Evolutionary conservation across 305 asterid species (phyloP), one percentile per base, ranked within the genome.

Genomic region (Caryopteris hybrid): DNA sequence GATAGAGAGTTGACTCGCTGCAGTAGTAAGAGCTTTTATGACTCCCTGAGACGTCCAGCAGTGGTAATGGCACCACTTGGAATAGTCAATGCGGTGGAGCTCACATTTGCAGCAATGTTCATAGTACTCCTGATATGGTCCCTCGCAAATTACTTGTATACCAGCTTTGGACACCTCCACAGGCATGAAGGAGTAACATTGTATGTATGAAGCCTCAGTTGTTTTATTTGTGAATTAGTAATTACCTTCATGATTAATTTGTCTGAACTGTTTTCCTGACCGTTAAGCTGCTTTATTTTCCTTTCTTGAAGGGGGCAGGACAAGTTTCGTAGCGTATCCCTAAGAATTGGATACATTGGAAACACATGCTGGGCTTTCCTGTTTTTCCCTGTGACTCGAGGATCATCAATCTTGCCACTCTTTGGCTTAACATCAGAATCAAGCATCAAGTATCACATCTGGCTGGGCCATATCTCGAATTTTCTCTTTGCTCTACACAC

Each of bases 371-470:
- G 86, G 88, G 85, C 82, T 0, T 83, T 80, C 64, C 29, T 77
- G 22, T 92, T 92, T 71, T 82, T 83, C 54, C 96, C 98, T 6
- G 95, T 92, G 73, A 86, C 88, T 0, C 82, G 96, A 0, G 96
- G 88, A 4, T 92, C 98, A 0, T 92, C 98, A 0, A 63, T 89
- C 75, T 63, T 92, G 31, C 95, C 84, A n/a, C 43, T 87, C 0
- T 56, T 92, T 3, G 95, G 98, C 27, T 83, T 92, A 11, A 87
- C 90, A 0, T 86, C 94, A 0, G 98, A 92, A 66, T 79, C 89
- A 0, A 86, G 96, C 76, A 83, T 92, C 80, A 92, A 92, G 77
- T 89, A 92, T 50, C 98, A 92, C 68, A 87, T 89, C 61, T 92
- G 98, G 98, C 76, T 92, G 0, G 98, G 98, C 0, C 96, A 92